Evolutionary conservation across 2,329 filamentous ascomycete species (phyloP), one percentile per base, ranked within the genome.

Genomic region (Cordyceps tenuipes): DNA sequence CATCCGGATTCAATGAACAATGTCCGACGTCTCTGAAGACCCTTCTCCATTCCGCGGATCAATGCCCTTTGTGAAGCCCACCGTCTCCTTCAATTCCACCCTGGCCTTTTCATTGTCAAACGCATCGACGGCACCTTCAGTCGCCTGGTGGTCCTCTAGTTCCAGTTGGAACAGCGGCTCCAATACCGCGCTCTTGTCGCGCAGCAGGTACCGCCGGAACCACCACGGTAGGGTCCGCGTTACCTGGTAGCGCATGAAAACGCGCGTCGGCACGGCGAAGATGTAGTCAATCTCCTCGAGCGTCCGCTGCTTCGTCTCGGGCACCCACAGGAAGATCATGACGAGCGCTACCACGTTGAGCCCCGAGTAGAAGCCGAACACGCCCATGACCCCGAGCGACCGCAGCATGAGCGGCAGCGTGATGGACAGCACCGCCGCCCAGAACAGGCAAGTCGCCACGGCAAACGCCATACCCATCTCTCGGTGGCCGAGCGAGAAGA

Each of bases 381-480:
- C 76, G 2, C 81, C 81, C 4, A 77, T 67, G 1, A 78, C 74
- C 3, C 73, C 71, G 0, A 81, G 63, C 12, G 68, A 66, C 3
- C 70, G 69, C 13, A 86, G 71, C 72, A 86, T 79, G 51, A 80
- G 74, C 2, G 84, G 84, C 66, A 86, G 85, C 0, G 83, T 87
- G 56, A 89, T 81, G n/a, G 81, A 79, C 50, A 86, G 72, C 0
- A 88, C 79, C 0, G 81, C 77, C 0, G 82, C 82, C 79, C 79
- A 83, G 66, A 79, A 79, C 8, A 87, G 75, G 63, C 84, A 87
- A 0, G 84, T 88, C 1, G 86, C 83, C 9, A 89, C 86, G 8
- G 85, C 82, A 72, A 81, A 88, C 0, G 80, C 81, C 87, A 90
- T 89, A 60, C 87, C 87, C 26, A 89, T 79, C 68, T 89, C 87